These are phyloP conservation scores for Tuber magnatum DNA, from an alignment of 495 filamentous ascomycete genomes.

Conservation along the genomic window DNA sequence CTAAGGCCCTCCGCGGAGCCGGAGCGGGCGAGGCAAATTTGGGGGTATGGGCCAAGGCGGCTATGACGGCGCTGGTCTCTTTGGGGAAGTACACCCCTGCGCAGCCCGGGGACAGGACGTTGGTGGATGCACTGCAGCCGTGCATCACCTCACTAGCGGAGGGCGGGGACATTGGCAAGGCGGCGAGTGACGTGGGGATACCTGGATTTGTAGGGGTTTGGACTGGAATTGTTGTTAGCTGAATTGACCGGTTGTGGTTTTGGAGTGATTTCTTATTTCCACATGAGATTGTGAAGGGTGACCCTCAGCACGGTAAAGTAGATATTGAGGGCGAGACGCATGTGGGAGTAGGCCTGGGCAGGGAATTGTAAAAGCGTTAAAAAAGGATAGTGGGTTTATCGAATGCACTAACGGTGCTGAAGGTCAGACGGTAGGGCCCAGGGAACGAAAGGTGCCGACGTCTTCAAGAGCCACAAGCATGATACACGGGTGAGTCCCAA, in stretches of 20 bases:
- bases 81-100: constrained; percentile 84
- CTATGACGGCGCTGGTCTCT: constrained; percentile 60
- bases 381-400: neutral
- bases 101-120: constrained; percentile 75
- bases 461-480: neutral
- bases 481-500: neutral
- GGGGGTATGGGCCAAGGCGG: constrained; percentile 65
- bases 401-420: neutral
- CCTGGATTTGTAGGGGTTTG: neutral
- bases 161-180: constrained; percentile 56
- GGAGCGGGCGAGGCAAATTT: constrained; percentile 46
- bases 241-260: neutral
- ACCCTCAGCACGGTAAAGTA: neutral
- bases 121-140: constrained; percentile 83
- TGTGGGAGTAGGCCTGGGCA: neutral
- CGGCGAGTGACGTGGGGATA: too few species aligned
- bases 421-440: neutral
- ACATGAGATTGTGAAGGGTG: neutral
- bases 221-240: neutral
- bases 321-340: neutral
- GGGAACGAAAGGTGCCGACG: neutral
- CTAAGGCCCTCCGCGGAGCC: constrained; percentile 61
- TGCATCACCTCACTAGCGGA: constrained; percentile 66
- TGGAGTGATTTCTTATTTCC: neutral
- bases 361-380: neutral